Percentiles rank a stretch among this genome's conserved stretches.
phyloP scores from a whole-genome alignment of 2,329 filamentous ascomycete species.

The Graphilbum ipis-grandicollis region DNA sequence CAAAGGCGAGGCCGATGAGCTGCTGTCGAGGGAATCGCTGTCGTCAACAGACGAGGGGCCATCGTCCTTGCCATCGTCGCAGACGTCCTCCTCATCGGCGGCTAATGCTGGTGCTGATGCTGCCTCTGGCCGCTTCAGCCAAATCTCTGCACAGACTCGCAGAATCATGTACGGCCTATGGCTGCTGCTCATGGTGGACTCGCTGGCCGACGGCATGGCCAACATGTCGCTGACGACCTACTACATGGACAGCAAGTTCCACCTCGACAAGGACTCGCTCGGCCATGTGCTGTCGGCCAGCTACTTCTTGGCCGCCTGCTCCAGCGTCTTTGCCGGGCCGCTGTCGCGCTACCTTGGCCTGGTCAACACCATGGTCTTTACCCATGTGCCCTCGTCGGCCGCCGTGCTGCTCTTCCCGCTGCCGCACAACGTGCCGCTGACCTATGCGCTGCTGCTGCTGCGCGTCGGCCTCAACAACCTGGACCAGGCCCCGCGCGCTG shows the following conservation, averaged over 20 bases:
- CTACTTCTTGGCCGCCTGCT: conserved; percentile 35
- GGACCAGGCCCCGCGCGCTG: conserved; percentile 49
- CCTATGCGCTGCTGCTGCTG: conserved; percentile 37
- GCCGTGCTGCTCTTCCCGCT: conserved; percentile 43
- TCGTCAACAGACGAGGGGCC: no score
- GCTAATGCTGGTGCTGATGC: conserved; percentile 3
- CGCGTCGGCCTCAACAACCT: conserved; percentile 48
- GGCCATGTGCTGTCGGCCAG: conserved; percentile 39
- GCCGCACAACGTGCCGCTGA: conserved; percentile 30
- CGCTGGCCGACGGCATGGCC: conserved; percentile 49
- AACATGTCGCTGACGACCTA: conserved; percentile 39
- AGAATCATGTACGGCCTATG: conserved; percentile 46
- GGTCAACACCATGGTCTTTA: conserved; percentile 48
- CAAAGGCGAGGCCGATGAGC: conserved; percentile 5
- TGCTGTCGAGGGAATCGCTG: neutral
- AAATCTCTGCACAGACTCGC: conserved; percentile 40
- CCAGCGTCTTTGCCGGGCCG: conserved; percentile 38
- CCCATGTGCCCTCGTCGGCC: conserved; percentile 42
- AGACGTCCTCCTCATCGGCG: conserved; percentile 3
- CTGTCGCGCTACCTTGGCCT: conserved; percentile 39
- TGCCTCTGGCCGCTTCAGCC: conserved; percentile 22
- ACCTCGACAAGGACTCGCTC: conserved; percentile 35
- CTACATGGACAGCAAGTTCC: conserved; percentile 38
- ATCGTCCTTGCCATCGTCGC: neutral
- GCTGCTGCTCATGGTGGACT: conserved; percentile 47